A percentile compares a stretch with the other conserved stretches of the same genome.
phyloP scores from a whole-genome alignment of 2,329 filamentous ascomycete species.

The Pyricularia pennisetigena region DNA sequence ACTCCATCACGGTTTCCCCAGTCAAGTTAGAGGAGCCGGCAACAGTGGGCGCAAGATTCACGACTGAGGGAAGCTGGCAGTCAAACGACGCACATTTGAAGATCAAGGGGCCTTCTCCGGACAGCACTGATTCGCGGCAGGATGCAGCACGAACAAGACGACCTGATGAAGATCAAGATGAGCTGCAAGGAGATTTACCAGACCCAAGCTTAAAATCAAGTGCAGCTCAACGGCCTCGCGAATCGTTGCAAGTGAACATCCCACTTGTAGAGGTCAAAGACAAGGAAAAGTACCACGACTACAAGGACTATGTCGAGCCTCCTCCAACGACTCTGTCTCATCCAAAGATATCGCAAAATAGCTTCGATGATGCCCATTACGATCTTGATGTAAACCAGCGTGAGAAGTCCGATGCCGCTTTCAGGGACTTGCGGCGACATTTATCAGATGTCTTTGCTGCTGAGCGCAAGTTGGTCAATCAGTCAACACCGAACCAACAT shows the following conservation, averaged over 20 bases:
- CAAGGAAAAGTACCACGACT: constrained; percentile 40
- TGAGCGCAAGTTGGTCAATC: constrained; percentile 56
- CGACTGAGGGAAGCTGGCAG: not conserved
- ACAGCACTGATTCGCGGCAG: not conserved
- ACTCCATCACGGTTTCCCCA: not conserved
- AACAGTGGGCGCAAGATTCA: not conserved
- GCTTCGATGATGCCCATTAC: constrained; percentile 42
- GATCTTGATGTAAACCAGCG: constrained; percentile 65
- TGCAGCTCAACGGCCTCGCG: not conserved
- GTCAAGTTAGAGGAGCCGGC: not conserved
- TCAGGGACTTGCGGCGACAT: constrained; percentile 59
- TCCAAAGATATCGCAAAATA: constrained; percentile 43
- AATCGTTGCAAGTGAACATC: not conserved
- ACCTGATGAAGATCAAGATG: not conserved
- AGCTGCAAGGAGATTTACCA: not conserved
- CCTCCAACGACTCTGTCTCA: constrained; percentile 33
- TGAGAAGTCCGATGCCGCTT: constrained; percentile 66
- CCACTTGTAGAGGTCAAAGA: constrained; percentile 12
- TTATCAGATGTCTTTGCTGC: constrained; percentile 66
- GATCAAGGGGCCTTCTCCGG: not conserved
- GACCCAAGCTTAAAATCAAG: not conserved
- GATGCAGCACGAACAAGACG: not conserved
- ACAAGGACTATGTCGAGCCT: constrained; percentile 31
- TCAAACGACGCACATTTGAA: not conserved
- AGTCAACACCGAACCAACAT: constrained; percentile 44